Percentiles rank a stretch among this genome's conserved stretches.
Conservation (phyloP, 164 flowering plant species). For the Piper longum region DNA sequence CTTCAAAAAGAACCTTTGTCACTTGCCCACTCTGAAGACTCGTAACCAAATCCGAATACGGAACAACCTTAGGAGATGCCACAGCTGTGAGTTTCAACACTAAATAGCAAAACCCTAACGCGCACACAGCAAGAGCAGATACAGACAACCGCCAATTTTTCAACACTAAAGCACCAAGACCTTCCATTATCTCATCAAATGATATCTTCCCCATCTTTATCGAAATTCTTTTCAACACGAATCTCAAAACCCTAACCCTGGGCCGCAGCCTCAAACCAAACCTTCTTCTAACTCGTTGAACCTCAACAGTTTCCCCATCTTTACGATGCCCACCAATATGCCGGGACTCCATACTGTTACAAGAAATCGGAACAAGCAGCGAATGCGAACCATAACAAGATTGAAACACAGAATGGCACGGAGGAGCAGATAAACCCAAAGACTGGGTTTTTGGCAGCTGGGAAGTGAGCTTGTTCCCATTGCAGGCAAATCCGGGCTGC, state of each 20-base stretch:
- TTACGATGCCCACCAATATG: constrained; percentile 13
- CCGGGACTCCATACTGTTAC: constrained; percentile 14
- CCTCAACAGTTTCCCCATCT: constrained; percentile 15
- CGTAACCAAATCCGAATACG: constrained; percentile 71
- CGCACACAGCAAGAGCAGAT: constrained; percentile 30
- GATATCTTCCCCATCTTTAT: constrained; percentile 36
- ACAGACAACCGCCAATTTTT: constrained; percentile 43
- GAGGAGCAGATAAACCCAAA: constrained; percentile 10
- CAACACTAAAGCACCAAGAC: constrained; percentile 28
- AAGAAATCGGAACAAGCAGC: constrained; percentile 15
- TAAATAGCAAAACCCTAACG: constrained; percentile 53
- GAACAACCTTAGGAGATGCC: constrained; percentile 58
- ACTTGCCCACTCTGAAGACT: constrained; percentile 60
- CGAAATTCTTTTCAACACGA: constrained; percentile 16
- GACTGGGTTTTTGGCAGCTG: constrained; percentile 13
- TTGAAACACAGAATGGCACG: constrained; percentile 10
- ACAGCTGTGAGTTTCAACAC: constrained; percentile 50
- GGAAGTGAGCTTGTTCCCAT: constrained; percentile 10
- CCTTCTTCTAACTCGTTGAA: constrained; percentile 17
- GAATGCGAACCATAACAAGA: constrained; percentile 10
- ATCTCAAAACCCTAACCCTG: constrained; percentile 28
- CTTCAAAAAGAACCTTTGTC: constrained; percentile 63
- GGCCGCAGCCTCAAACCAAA: constrained; percentile 62
- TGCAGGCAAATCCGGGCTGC: constrained; percentile 8
- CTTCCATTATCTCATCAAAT: constrained; percentile 25